Conservation (phyloP, 768 basidiomycete genomes). For the Mycena sanguinolenta region DNA sequence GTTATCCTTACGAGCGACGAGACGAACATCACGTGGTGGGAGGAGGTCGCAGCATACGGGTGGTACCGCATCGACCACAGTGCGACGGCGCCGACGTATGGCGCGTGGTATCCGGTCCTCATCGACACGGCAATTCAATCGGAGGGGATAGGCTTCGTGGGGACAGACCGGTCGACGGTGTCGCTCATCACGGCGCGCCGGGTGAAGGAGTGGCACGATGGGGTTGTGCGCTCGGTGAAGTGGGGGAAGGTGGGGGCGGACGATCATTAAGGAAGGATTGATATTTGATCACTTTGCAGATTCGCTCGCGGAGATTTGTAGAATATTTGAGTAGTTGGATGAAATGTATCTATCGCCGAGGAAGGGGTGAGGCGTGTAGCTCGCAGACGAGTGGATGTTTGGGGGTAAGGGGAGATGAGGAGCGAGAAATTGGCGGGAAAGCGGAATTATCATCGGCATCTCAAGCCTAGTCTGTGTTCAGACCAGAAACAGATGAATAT, state of each 20-base stretch:
- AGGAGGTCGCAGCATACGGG: constrained; percentile 41
- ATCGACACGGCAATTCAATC: constrained; percentile 64
- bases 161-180: constrained; percentile 64
- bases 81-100: constrained; percentile 34
- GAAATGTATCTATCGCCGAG: constrained; percentile 19
- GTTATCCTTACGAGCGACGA: constrained; percentile 58
- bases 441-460: constrained; percentile 17
- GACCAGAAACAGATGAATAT: constrained; percentile 18
- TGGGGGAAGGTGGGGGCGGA: constrained; percentile 58
- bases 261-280: constrained; percentile 31
- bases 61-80: constrained; percentile 41
- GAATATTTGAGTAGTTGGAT: constrained; percentile 21
- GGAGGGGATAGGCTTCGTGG: constrained; percentile 59
- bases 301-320: constrained; percentile 23
- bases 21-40: constrained; percentile 48
- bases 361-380: constrained; percentile 20
- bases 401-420: constrained; percentile 20
- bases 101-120: constrained; percentile 58
- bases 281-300: constrained; percentile 19
- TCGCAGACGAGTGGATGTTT: constrained; percentile 18
- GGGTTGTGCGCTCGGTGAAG: constrained; percentile 49
- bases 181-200: constrained; percentile 57
- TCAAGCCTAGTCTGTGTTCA: constrained; percentile 14
- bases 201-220: constrained; percentile 60
- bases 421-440: constrained; percentile 17